Percentiles rank a stretch among this genome's conserved stretches.
phyloP scores from a whole-genome alignment of 2,329 filamentous ascomycete species.

The Drechslerella coelobrocha region DNA sequence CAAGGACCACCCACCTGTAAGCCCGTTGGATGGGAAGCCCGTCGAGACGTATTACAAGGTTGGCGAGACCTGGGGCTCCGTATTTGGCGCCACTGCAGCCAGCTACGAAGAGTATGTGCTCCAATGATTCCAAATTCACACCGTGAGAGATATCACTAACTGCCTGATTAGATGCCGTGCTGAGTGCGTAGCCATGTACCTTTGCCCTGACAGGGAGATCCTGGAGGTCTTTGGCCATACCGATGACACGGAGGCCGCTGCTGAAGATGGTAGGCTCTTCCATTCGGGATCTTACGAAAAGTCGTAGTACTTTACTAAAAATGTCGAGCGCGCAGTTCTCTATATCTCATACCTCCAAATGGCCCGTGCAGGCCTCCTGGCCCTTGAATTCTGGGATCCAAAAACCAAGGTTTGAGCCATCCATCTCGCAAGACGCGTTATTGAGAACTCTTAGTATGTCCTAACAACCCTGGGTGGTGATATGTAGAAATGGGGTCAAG shows the following conservation, averaged over 20 bases:
- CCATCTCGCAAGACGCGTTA: not conserved
- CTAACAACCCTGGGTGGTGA: no score
- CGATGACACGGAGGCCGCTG: constrained; percentile 57
- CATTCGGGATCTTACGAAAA: no score
- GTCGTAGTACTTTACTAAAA: no score
- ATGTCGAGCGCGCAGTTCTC: no score
- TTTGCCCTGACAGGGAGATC: constrained; percentile 61
- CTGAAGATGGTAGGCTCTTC: constrained; percentile 58
- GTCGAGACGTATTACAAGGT: constrained; percentile 68
- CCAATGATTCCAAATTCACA: not conserved
- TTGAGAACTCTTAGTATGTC: no score
- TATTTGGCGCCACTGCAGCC: constrained; percentile 67
- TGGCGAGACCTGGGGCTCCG: constrained; percentile 69
- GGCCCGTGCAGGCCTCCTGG: constrained; percentile 87
- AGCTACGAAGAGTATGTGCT: constrained; percentile 66
- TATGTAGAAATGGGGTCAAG: constrained; percentile 61
- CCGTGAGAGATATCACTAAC: not conserved
- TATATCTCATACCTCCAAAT: constrained; percentile 89
- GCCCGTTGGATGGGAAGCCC: constrained; percentile 64
- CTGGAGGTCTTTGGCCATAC: constrained; percentile 60
- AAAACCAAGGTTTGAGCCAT: constrained; percentile 48
- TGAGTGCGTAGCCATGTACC: constrained; percentile 60
- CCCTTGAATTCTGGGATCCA: constrained; percentile 81
- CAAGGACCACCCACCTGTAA: constrained; percentile 64
- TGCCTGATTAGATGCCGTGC: constrained; percentile 57